These are phyloP conservation scores for Pilatotrama ljubarskyi DNA, from an alignment of 768 basidiomycete species.

Conservation along the genomic window DNA sequence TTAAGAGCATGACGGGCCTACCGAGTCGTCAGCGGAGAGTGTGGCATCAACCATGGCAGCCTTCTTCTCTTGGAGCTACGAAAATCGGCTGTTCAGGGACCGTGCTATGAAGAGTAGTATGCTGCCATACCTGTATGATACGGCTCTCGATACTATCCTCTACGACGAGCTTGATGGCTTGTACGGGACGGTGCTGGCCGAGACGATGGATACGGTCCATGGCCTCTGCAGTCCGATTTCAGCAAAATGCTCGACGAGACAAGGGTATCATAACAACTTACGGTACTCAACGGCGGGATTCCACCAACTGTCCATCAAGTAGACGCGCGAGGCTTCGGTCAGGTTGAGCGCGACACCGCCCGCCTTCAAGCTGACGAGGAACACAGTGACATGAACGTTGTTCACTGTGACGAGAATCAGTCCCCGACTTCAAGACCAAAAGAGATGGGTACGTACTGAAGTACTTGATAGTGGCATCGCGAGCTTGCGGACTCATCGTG, in stretches of 20 bases:
- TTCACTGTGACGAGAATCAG: conserved; percentile 57
- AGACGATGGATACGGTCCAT: conserved; percentile 98
- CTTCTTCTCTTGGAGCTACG: conserved; percentile 93
- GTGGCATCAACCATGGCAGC: conserved; percentile 93
- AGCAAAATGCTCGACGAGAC: background rate
- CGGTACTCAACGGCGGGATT: conserved; percentile 94
- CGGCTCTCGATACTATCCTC: conserved; percentile 97
- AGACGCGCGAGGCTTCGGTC: conserved; percentile 90
- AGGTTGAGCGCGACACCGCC: conserved; percentile 92
- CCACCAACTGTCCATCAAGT: conserved; percentile 99
- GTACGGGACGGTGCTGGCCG: conserved; percentile 92
- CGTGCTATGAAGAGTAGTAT: background rate
- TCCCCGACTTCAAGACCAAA: background rate
- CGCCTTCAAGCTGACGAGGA: conserved; percentile 94
- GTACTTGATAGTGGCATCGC: conserved; percentile 92
- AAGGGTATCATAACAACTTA: conserved; percentile 39
- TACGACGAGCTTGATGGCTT: conserved; percentile 90
- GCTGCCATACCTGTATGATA: conserved; percentile 71
- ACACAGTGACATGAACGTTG: conserved; percentile 93
- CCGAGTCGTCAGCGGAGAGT: conserved; percentile 77
- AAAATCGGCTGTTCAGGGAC: background rate
- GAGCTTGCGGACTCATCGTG: conserved; percentile 94
- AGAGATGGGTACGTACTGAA: conserved; percentile 62
- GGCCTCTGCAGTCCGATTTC: conserved; percentile 57
- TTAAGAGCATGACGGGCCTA: conserved; percentile 33